Percentiles rank a stretch among this genome's conserved stretches.
Conservation (phyloP, 2,329 filamentous ascomycete genomes). For the Sporothrix pallida region DNA sequence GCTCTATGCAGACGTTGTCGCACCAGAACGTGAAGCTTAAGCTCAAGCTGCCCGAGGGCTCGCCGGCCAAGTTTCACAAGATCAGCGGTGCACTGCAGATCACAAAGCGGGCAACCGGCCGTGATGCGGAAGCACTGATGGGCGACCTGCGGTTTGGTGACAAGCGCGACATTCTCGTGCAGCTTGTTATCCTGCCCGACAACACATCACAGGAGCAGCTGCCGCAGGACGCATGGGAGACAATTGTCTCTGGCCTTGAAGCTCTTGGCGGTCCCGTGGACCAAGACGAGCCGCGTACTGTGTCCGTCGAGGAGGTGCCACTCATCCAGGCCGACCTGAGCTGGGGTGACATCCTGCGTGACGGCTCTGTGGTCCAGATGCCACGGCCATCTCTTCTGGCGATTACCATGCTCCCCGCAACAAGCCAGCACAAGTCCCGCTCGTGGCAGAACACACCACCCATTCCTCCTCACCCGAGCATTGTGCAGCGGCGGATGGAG, state of each 20-base stretch:
- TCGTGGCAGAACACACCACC: slow-evolving; percentile 72
- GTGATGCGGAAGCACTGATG: slow-evolving; percentile 89
- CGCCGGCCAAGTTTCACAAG: slow-evolving; percentile 97
- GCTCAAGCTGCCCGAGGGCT: slow-evolving; percentile 91
- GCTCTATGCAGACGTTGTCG: slow-evolving; percentile 90
- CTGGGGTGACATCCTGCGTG: slow-evolving; percentile 91
- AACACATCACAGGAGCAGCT: slow-evolving; percentile 80
- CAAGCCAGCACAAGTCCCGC: slow-evolving; percentile 65
- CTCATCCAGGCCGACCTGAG: slow-evolving; percentile 92
- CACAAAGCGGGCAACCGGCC: slow-evolving; percentile 91
- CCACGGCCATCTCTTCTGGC: slow-evolving; percentile 88
- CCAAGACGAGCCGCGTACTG: slow-evolving; percentile 78
- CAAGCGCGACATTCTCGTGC: slow-evolving; percentile 90
- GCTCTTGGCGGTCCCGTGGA: slow-evolving; percentile 88
- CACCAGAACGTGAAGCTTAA: slow-evolving; percentile 98
- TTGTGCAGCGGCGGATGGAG: slow-evolving; percentile 97
- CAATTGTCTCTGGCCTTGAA: slow-evolving; percentile 92
- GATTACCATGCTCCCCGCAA: slow-evolving; percentile 89
- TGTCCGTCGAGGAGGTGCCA: slow-evolving; percentile 92
- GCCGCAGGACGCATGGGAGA: slow-evolving; percentile 95
- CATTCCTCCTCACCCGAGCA: slow-evolving; percentile 91
- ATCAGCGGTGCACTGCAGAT: slow-evolving; percentile 96
- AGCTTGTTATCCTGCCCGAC: slow-evolving; percentile 90
- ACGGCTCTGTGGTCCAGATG: slow-evolving; percentile 83
- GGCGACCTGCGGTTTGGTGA: slow-evolving; percentile 95